Conservation (phyloP, 2,329 filamentous ascomycete species). For the Magnaporthiopsis incrustans region DNA sequence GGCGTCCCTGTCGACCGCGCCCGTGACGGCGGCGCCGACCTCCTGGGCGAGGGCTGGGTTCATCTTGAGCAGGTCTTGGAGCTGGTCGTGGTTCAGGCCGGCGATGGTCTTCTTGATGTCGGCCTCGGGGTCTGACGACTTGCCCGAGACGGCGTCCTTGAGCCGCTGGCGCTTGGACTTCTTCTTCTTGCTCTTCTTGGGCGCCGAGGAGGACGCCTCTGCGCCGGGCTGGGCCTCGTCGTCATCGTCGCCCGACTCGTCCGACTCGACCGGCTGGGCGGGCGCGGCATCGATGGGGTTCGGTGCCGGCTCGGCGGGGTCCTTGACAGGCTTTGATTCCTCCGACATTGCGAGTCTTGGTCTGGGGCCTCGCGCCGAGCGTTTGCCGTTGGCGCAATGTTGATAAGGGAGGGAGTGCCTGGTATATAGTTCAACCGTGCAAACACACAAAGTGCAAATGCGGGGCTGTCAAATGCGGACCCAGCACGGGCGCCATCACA, state of each 20-base stretch:
- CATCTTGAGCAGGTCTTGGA: constrained; percentile 60
- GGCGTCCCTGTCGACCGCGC: constrained; percentile 14
- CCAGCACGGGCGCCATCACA: not conserved
- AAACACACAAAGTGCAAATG: not conserved
- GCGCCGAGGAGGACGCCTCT: constrained; percentile 18
- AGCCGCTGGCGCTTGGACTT: constrained; percentile 58
- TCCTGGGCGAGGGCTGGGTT: constrained; percentile 66
- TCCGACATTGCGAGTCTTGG: constrained; percentile 36
- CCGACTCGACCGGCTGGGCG: constrained; percentile 36
- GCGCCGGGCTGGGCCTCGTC: constrained; percentile 19
- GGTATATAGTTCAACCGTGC: not conserved
- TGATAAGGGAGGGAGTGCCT: not conserved
- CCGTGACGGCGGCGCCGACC: constrained; percentile 22
- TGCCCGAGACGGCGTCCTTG: constrained; percentile 34
- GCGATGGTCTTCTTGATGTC: constrained; percentile 43
- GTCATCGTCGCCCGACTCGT: constrained; percentile 39
- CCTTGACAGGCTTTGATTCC: constrained; percentile 55
- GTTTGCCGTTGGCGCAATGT: not conserved
- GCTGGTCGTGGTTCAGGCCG: constrained; percentile 46
- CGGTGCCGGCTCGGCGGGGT: constrained; percentile 33
- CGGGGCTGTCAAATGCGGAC: not conserved
- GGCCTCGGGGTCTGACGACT: constrained; percentile 27
- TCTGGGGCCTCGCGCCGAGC: not conserved
- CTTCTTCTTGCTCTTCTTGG: constrained; percentile 54
- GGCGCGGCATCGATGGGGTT: constrained; percentile 16